Evolutionary conservation across 495 filamentous ascomycete genomes (phyloP), one percentile per base, ranked within the genome.

Genomic region (Xanthoparmelia taractica): DNA sequence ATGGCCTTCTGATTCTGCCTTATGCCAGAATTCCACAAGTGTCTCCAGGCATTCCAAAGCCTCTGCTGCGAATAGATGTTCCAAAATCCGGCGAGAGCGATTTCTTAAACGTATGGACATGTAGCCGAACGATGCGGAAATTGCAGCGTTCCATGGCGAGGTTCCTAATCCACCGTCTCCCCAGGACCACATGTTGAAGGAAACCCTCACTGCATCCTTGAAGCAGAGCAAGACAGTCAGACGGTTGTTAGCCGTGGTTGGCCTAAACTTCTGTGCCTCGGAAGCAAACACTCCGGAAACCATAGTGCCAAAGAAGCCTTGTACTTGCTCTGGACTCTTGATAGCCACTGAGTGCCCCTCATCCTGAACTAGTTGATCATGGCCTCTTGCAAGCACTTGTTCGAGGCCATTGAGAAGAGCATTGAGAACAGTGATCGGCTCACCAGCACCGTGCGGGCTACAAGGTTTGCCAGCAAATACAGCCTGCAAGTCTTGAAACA

Each of bases 241-340:
- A 45, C 93, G 80, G 66, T 93, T 92, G 69, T 97, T 99, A n/a
- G 91, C 92, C 18, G 89, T 87, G 20, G 85, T 82, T 54, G 86
- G 87, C 47, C 91, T 82, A 31, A 82, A 77, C 59, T 91, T 91
- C 4, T 80, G 86, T 10, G 85, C 79, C 60, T 97, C 93, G 0
- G 88, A 82, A 12, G 87, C 80, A 72, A 96, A 96, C 0, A 96
- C 90, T 0, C 92, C 92, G 2, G 92, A 94, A 2, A 96, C 91
- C 89, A 97, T 96, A 67, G 92, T 96, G 23, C 93, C 92, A 69
- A 98, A 96, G 73, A 97, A 96, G 52, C 92, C 89, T 69, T 94
- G 90, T 18, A 86, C 79, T 69, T 92, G 89, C 66, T 96, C 91
- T 43, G 91, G 89, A 61, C 83, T 89, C 74, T 93, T 96, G 43